Base-by-base conservation (phyloP, 805 yeast species). In the Pichia pseudocactophila region DNA sequence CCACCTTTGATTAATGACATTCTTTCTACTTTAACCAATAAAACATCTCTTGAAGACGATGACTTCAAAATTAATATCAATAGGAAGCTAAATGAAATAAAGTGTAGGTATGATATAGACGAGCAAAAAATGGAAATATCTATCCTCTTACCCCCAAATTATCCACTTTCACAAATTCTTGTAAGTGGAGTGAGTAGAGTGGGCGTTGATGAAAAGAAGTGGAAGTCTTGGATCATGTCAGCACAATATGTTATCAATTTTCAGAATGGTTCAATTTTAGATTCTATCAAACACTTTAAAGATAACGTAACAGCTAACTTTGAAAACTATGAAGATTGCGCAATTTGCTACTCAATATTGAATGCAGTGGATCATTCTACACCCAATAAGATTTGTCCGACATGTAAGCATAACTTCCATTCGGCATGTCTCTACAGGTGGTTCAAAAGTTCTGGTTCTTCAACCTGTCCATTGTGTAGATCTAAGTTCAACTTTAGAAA, bases 381-480 rank as follows among this genome's bases (percentile, higher is more conserved):
- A 44, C 98, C 99, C 7, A 78, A 87, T 39, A 89, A 87, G 63
- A 73, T 73, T 3, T 92, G 99, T 64, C 69, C 82, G 13, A 88
- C 96, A 0, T 92, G 99, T 71, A 78, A 78, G 56, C 90, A 92
- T 69, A 86, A 83, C 59, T 92, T 89, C 70, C 99, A 92, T 61
- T 80, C 96, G 7, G 96, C 92, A 3, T 92, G 99, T 70, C 68
- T 92, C 34, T 89, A 87, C 70, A 85, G 89, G 59, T 92, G 99
- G 99, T 92, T 92, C 65, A 85, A 86, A 66, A 88, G 95, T 51
- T 84, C 95, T 12, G 94, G 92, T 33, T 74, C 85, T 42, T 84
- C 86, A 50, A 82, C 96, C 2, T 92, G 99, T 66, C 99, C 99
- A 32, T 68, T 92, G 56, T 92, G 99, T 65, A 81, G 98, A 47